Conservation (phyloP, 345 rosid species). For the Noccaea caerulescens region DNA sequence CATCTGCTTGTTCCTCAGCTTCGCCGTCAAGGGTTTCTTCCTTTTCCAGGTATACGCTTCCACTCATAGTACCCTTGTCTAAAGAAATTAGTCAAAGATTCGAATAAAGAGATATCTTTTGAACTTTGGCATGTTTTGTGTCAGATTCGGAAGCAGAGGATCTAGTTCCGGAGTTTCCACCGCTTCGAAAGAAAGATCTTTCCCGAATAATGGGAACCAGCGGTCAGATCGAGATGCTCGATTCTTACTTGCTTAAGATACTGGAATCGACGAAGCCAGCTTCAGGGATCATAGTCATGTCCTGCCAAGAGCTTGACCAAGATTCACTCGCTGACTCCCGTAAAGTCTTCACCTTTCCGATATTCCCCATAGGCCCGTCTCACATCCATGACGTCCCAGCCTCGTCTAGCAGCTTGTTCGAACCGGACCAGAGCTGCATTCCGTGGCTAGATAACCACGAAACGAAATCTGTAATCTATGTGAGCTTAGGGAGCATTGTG, state of each 20-base stretch:
- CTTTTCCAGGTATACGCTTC: conserved; percentile 39
- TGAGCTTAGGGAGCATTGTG: conserved; percentile 58
- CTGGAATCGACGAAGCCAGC: conserved; percentile 40
- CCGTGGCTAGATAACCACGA: conserved; percentile 55
- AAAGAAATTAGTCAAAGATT: not conserved
- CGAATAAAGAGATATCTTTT: not conserved
- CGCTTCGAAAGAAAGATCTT: conserved; percentile 46
- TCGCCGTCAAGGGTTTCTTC: conserved; percentile 40
- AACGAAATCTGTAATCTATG: conserved; percentile 51
- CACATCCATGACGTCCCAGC: conserved; percentile 28
- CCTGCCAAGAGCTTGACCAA: conserved; percentile 63
- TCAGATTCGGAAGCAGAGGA: conserved; percentile 44
- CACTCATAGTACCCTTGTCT: too few relatives aligned
- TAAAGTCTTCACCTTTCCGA: conserved; percentile 43
- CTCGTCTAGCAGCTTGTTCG: conserved; percentile 44
- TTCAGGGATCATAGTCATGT: conserved; percentile 66
- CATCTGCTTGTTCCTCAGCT: conserved; percentile 39
- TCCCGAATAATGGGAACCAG: conserved; percentile 21
- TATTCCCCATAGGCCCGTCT: conserved; percentile 61
- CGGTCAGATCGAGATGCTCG: not conserved
- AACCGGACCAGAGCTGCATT: conserved; percentile 50
- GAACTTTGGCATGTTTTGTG: conserved; percentile 16
- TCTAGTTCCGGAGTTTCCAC: conserved; percentile 31
- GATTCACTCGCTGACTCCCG: conserved; percentile 54
- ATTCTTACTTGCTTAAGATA: conserved; percentile 37